phyloP scores from a whole-genome alignment of 116 monocot genomes.

The Cymodocea nodosa region DNA sequence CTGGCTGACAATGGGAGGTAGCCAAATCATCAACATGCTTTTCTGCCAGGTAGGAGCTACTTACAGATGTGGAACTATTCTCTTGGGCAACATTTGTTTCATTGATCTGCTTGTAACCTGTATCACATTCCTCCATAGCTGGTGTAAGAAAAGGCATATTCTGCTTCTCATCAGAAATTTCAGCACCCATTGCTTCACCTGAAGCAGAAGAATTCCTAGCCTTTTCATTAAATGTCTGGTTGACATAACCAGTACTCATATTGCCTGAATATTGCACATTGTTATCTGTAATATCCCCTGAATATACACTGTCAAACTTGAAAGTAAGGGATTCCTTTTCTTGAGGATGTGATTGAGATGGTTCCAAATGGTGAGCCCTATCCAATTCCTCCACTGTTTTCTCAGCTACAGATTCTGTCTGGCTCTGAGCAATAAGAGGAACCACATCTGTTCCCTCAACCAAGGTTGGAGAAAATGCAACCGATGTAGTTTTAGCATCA shows the following conservation, averaged over 20 bases:
- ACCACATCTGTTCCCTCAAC: conserved; percentile 13
- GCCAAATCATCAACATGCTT: conserved; percentile 9
- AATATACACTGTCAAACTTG: conserved; percentile 13
- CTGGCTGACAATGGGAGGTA: conserved; percentile 16
- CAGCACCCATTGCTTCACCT: conserved; percentile 6
- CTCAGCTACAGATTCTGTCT: conserved; percentile 1
- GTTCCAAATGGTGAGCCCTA: conserved; percentile 11
- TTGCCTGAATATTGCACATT: conserved; percentile 1
- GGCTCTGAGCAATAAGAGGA: conserved; percentile 11
- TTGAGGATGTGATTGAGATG: background rate
- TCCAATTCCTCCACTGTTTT: conserved; percentile 15
- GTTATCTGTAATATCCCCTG: conserved; percentile 14
- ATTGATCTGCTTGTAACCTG: conserved; percentile 7
- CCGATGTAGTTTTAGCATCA: conserved; percentile 6
- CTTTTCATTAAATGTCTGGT: conserved; percentile 10
- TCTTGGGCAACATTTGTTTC: conserved; percentile 6
- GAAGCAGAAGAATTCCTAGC: conserved; percentile 7
- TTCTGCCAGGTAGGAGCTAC: conserved; percentile 7
- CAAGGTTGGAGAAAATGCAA: conserved; percentile 12
- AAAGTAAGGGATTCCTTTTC: conserved; percentile 6
- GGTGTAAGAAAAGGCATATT: conserved; percentile 11
- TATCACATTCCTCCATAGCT: conserved; percentile 10
- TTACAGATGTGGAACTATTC: conserved; percentile 13
- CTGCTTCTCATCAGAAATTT: conserved; percentile 4
- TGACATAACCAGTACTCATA: conserved; percentile 2